Evolutionary conservation across 345 rosid genomes (phyloP).

Genomic region (Lagerstroemia speciosa): DNA sequence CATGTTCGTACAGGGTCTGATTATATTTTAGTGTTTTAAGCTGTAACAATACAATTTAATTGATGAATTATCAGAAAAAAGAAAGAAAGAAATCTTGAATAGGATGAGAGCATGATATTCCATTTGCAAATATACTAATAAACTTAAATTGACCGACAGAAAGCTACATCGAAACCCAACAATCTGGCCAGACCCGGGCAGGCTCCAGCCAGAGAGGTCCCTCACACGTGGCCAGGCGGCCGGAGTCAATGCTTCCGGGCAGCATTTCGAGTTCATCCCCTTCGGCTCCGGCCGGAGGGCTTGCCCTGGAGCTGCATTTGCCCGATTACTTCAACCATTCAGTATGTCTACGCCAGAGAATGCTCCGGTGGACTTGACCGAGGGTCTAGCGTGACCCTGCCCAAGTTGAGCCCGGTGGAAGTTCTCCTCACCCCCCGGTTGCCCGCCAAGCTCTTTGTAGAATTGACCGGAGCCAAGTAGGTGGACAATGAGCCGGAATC

Average conservation of each 20-base stretch:
- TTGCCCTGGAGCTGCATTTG: conserved; percentile 37
- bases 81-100: no score
- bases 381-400: conserved; percentile 5
- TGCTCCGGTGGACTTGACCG: conserved; percentile 5
- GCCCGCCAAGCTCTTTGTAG: conserved; percentile 6
- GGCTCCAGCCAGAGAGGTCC: conserved; percentile 1
- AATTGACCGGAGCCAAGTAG: background rate
- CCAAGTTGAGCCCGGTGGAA: conserved; percentile 11
- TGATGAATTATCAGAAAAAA: no score
- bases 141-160: no score
- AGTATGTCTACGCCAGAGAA: conserved; percentile 8
- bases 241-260: conserved; percentile 31
- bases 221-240: conserved; percentile 6
- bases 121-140: no score
- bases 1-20: no score
- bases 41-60: no score
- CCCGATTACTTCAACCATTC: conserved; percentile 36
- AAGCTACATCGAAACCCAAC: conserved; percentile 42
- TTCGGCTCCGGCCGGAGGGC: conserved; percentile 42
- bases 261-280: conserved; percentile 34
- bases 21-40: no score
- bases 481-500: no score
- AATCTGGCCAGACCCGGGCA: conserved; percentile 26
- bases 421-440: conserved; percentile 9
- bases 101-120: no score